Percentiles rank a stretch among this genome's conserved stretches.
These are phyloP conservation scores for Aspergillus melleus DNA, from an alignment of 2,329 filamentous ascomycete species.

Conservation along the genomic window DNA sequence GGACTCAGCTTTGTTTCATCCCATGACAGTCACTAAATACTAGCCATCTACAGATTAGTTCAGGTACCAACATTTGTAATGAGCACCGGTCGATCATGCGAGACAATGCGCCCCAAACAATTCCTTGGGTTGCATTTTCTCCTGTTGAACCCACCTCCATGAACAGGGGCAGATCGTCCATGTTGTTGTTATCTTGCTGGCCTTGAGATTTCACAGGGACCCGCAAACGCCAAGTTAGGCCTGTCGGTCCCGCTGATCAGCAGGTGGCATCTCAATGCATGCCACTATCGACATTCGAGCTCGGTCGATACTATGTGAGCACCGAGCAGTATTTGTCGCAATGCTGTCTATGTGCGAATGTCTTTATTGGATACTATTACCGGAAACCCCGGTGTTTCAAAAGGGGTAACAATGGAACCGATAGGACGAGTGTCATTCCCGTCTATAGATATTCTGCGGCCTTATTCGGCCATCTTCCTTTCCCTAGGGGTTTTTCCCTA, in stretches of 20 bases:
- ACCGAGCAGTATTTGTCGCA: neutral
- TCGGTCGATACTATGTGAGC: neutral
- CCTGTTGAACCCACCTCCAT: neutral
- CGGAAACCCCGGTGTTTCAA: neutral
- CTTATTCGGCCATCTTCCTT: neutral
- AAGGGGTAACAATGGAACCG: neutral
- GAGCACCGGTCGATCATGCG: neutral
- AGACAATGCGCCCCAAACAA: neutral
- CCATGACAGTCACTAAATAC: neutral
- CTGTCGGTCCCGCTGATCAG: constrained; percentile 15
- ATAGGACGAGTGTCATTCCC: neutral
- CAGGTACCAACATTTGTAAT: neutral
- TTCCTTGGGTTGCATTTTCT: neutral
- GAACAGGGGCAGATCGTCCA: neutral
- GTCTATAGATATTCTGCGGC: neutral
- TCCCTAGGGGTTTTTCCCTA: no score
- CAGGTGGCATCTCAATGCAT: constrained; percentile 3
- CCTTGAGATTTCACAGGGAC: neutral
- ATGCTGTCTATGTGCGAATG: no score
- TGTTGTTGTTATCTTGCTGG: no score
- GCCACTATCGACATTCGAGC: neutral
- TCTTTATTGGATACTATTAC: neutral
- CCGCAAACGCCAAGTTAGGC: constrained; percentile 8
- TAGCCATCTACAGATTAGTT: neutral
- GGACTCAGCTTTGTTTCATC: no score